phyloP scores from a whole-genome alignment of 1,284 basidiomycete genomes.

The Cutaneotrichosporon mucoides region DNA sequence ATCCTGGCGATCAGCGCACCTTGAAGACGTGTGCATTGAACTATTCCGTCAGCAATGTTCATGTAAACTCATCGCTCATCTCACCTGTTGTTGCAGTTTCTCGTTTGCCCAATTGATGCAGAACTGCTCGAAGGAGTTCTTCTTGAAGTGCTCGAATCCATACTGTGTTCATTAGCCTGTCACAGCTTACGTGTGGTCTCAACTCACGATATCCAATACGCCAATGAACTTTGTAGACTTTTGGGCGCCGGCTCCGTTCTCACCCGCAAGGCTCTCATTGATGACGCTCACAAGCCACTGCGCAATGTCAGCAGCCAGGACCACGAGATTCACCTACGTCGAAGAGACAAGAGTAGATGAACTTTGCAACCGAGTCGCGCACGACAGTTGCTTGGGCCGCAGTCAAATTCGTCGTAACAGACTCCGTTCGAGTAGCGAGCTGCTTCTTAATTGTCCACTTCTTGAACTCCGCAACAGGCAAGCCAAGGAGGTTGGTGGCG shows the following conservation, averaged over 20 bases:
- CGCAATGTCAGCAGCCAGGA: neutral
- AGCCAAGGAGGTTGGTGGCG: slow-evolving; percentile 83
- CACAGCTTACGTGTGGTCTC: too few species aligned
- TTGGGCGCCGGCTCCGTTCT: slow-evolving; percentile 66
- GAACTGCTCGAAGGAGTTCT: slow-evolving; percentile 99
- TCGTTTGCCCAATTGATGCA: slow-evolving; percentile 99
- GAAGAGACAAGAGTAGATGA: slow-evolving; percentile 96
- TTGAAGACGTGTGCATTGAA: slow-evolving; percentile 99
- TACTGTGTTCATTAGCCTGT: slow-evolving; percentile 50
- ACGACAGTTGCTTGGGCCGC: slow-evolving; percentile 91
- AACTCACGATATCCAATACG: slow-evolving; percentile 71
- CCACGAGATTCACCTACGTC: slow-evolving; percentile 48
- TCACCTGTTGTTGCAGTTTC: slow-evolving; percentile 88
- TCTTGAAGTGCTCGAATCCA: slow-evolving; percentile 95
- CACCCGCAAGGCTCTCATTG: slow-evolving; percentile 90
- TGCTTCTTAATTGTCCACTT: slow-evolving; percentile 99
- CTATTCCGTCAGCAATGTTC: slow-evolving; percentile 49
- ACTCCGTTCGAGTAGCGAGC: slow-evolving; percentile 88
- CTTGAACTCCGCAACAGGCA: slow-evolving; percentile 90
- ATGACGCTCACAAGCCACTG: slow-evolving; percentile 96
- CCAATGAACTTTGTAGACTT: slow-evolving; percentile 97
- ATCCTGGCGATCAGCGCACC: slow-evolving; percentile 13
- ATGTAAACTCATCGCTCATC: neutral
- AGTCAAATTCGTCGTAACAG: slow-evolving; percentile 84
- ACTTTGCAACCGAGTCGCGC: slow-evolving; percentile 94